Percentiles rank a stretch among this genome's conserved stretches.
Conservation (phyloP, 192 early-diverging fungal genomes). For the Kappamyces sp. region DNA sequence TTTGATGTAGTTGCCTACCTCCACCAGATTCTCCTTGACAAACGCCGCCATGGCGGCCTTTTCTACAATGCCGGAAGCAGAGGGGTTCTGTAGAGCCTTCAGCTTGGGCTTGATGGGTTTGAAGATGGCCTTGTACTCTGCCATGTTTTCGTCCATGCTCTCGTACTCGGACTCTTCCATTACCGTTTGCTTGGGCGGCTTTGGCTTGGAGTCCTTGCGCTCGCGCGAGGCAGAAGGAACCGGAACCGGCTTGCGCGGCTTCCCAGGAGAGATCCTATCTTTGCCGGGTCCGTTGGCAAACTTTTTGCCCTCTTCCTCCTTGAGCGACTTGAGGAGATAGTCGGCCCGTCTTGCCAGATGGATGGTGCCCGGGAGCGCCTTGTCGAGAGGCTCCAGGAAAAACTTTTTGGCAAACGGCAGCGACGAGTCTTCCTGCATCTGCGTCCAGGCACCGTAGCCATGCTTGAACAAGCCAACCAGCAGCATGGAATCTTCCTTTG, state of each 20-base stretch:
- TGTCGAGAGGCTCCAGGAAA: constrained; percentile 55
- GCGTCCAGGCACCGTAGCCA: constrained; percentile 85
- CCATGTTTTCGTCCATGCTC: constrained; percentile 18
- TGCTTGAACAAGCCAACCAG: constrained; percentile 90
- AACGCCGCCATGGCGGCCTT: constrained; percentile 28
- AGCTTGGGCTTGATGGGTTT: constrained; percentile 59
- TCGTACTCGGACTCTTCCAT: constrained; percentile 7
- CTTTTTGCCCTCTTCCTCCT: constrained; percentile 52
- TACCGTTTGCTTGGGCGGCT: not conserved
- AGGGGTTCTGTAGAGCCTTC: constrained; percentile 44
- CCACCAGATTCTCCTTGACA: constrained; percentile 47
- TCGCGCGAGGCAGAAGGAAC: constrained; percentile 14
- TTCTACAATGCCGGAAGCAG: constrained; percentile 15
- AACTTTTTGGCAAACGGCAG: constrained; percentile 85
- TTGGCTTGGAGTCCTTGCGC: constrained; percentile 6
- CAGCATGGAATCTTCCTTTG: constrained; percentile 92
- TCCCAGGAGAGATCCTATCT: constrained; percentile 3
- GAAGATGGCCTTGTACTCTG: constrained; percentile 62
- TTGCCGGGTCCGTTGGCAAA: constrained; percentile 16
- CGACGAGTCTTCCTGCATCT: constrained; percentile 71
- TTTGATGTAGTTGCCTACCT: constrained; percentile 55
- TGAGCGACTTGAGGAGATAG: constrained; percentile 78
- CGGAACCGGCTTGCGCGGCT: constrained; percentile 2
- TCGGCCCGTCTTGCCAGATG: constrained; percentile 87
- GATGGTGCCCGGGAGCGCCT: constrained; percentile 68